A percentile compares a stretch with the other conserved stretches of the same genome.
Conservation (phyloP, 202 grass and related monocot species). For the Alloteropsis angusta region DNA sequence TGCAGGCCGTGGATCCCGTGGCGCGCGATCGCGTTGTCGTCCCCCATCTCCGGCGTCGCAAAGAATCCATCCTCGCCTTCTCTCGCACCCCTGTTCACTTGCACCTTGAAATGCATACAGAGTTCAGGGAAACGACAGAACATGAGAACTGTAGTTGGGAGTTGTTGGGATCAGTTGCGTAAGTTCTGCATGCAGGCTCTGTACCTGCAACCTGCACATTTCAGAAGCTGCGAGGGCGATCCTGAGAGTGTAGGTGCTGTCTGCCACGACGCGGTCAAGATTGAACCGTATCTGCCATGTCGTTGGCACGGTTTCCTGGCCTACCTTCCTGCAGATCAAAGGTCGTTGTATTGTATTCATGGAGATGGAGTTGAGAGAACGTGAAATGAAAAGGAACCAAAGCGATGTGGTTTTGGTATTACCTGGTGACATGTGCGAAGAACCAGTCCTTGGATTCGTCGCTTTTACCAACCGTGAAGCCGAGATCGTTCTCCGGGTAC, state of each 20-base stretch:
- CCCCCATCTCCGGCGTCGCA: constrained; percentile 22
- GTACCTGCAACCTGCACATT: constrained; percentile 30
- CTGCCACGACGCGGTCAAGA: neutral
- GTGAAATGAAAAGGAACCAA: neutral
- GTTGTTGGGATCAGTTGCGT: too few species aligned
- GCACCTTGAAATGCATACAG: constrained; percentile 15
- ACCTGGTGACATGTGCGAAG: constrained; percentile 67
- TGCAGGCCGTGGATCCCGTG: constrained; percentile 46
- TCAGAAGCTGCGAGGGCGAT: constrained; percentile 40
- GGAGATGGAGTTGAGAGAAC: neutral
- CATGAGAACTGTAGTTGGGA: neutral
- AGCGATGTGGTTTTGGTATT: neutral
- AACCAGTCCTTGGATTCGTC: constrained; percentile 55
- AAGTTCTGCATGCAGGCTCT: neutral
- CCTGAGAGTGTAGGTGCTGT: constrained; percentile 31
- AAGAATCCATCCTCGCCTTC: neutral
- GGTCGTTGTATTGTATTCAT: neutral
- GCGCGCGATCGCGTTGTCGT: constrained; percentile 48
- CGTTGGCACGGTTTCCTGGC: neutral
- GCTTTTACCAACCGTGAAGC: constrained; percentile 38
- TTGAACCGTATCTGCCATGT: constrained; percentile 52
- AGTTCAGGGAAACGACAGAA: neutral
- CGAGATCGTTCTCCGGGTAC: constrained; percentile 37
- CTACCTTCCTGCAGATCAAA: constrained; percentile 28
- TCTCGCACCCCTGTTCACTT: constrained; percentile 25